phyloP scores from a whole-genome alignment of 768 basidiomycete species.

The Tricholomella constricta region DNA sequence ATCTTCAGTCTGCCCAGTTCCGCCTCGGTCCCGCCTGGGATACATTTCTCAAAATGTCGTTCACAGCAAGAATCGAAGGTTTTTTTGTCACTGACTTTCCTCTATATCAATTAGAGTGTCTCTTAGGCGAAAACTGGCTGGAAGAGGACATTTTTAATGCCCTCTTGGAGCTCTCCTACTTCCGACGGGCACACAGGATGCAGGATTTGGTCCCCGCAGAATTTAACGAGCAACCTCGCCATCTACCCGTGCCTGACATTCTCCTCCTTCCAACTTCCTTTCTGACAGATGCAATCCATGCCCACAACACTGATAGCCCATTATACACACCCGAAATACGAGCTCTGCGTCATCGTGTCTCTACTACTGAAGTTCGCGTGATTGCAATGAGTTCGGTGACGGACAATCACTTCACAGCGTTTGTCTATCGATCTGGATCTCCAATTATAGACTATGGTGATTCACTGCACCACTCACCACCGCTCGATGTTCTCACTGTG shows the following conservation, averaged over 20 bases:
- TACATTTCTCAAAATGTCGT: neutral
- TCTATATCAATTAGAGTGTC: conserved; percentile 20
- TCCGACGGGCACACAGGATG: conserved; percentile 3
- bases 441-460: conserved; percentile 10
- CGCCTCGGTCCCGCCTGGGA: neutral
- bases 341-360: neutral
- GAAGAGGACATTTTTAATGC: conserved; percentile 25
- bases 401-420: conserved; percentile 14
- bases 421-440: conserved; percentile 7
- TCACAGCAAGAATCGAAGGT: conserved; percentile 3
- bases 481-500: conserved; percentile 2
- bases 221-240: neutral
- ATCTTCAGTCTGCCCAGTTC: neutral
- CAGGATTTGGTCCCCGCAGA: no score
- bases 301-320: neutral
- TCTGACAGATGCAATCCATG: conserved; percentile 4
- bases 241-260: neutral
- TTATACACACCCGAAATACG: no score
- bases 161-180: conserved; percentile 18
- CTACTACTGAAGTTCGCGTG: neutral
- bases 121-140: conserved; percentile 26
- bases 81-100: conserved; percentile 15
- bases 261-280: conserved; percentile 15
- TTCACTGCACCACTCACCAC: conserved; percentile 10
- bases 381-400: conserved; percentile 10